Base-by-base conservation (phyloP, 305 asterid species). In the Fraxinus floribunda region DNA sequence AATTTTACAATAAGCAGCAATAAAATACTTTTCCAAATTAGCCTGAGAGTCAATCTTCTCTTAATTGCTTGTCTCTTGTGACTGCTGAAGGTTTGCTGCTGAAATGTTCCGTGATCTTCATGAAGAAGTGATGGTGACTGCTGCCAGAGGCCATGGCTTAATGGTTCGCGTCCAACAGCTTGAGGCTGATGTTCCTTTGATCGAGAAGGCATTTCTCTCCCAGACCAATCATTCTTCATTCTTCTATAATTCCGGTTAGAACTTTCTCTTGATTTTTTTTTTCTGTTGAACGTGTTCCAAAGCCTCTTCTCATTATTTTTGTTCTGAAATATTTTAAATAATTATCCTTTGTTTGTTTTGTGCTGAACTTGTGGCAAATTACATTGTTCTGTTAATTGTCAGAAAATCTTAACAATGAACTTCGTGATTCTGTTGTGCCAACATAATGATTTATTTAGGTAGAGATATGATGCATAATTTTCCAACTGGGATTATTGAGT, bases 31-130 rank as follows among this genome's bases (percentile, higher is more conserved):
- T 68, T 39, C 38, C 75, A 30, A 11, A 30, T 5, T 68, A 68
- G 39, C 39, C 8, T 68, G 39, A 13, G 36, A 13, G 22, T 68
- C 38, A 11, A 9, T 29, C 29, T 29, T 11, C 75, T 68, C 20
- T 62, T 26, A 68, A 70, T 5, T 70, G 4, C 41, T 70, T 10
- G 35, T 83, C 77, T 83, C 77, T 82, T 86, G 85, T 86, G 83
- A 85, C 80, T 82, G 15, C 84, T 89, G 88, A 87, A 97, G 99
- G 95, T 97, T 94, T 91, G 99, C 99, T 34, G 97, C 98, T 1
- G 97, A 92, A 88, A 88, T 94, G 85, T 96, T 96, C 88, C 98
- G 92, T 86, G 92, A 92, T 85, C 91, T 96, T 62, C 98, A 96
- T 68, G 98, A 94, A 77, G 95, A 96, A 83, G 97, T 94, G 85